Evolutionary conservation across 2,329 filamentous ascomycete species (phyloP), one percentile per base, ranked within the genome.

Genomic region (Microsporum audouinii): DNA sequence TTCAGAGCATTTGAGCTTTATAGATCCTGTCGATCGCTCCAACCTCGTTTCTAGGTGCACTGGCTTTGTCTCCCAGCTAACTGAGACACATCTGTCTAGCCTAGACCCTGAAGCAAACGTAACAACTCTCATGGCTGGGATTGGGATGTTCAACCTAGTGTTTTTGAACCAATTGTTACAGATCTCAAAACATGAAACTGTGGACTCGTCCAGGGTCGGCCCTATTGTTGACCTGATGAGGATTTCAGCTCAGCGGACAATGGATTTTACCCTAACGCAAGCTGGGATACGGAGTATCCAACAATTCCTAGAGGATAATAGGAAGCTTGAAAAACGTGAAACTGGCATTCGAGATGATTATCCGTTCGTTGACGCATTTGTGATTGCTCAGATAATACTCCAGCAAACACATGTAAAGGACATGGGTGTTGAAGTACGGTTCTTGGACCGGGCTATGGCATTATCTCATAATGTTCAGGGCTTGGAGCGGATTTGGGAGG

Each of bases 1-100:
- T 47, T 78, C 78, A 6, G 72, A 75, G 2, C 72, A 72, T 47
- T 66, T 85, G 2, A 74, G 74, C 47, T 84, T 84, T 64, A 71
- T 77, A 34, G 82, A 85, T 66, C 72, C 78, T 0, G 71, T 84
- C 17, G 82, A 84, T 67, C 77, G 82, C 17, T 69, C 66, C 31
- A 69, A 71, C 3, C 84, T 79, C 64, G 70, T 79, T 2, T 66
- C 69, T 17, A 76, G 74, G 60, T 68, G 67, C 6, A 66, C 68
- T 51, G 61, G 61, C 17, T 64, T 76, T 41, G 68, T 80, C 53
- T 70, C 70, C 14, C 70, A 71, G n/a, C 63, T 80, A 12, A 69
- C 75, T 38, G 71, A 77, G 49, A 68, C 71, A 2, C 47, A 67
- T 45, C 57, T 58, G 5, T 57, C 62, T 27, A 36, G 31, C 14